These are phyloP conservation scores for Pseudohalonectria lignicola DNA, from an alignment of 2,329 filamentous ascomycete genomes.

Conservation along the genomic window DNA sequence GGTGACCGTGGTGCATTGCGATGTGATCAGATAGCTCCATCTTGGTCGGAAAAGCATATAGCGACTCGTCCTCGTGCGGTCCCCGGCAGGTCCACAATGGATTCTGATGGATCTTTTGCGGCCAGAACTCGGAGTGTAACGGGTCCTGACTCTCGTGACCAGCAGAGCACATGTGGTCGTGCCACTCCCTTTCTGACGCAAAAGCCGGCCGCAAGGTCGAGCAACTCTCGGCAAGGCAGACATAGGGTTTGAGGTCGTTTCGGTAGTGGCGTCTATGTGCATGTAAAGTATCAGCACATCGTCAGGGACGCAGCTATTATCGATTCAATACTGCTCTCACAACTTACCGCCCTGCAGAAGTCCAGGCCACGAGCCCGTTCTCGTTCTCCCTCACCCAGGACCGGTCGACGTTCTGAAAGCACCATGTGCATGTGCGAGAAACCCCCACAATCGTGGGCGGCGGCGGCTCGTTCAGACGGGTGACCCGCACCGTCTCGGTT, in stretches of 20 bases:
- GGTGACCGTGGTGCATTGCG: background rate
- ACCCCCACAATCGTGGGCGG: background rate
- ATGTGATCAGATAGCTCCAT: background rate
- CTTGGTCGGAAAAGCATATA: background rate
- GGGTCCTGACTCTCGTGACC: background rate
- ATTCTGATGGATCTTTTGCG: background rate
- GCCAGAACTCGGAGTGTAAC: background rate
- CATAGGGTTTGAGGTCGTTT: background rate
- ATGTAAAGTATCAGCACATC: background rate
- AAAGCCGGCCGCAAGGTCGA: background rate
- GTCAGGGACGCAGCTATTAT: too few species aligned
- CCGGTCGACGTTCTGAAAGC: background rate
- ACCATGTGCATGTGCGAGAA: background rate
- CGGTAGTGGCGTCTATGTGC: background rate
- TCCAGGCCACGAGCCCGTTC: background rate
- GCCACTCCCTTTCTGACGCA: background rate
- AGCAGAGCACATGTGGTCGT: background rate
- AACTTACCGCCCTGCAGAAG: background rate
- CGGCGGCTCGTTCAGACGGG: too few species aligned
- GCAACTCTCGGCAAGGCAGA: background rate
- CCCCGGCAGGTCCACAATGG: background rate
- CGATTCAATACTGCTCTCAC: too few species aligned
- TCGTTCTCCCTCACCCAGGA: background rate
- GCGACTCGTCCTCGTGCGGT: background rate
- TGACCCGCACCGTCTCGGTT: too few species aligned